phyloP scores from a whole-genome alignment of 2,329 filamentous ascomycete species.

The Fusarium ramigenum region DNA sequence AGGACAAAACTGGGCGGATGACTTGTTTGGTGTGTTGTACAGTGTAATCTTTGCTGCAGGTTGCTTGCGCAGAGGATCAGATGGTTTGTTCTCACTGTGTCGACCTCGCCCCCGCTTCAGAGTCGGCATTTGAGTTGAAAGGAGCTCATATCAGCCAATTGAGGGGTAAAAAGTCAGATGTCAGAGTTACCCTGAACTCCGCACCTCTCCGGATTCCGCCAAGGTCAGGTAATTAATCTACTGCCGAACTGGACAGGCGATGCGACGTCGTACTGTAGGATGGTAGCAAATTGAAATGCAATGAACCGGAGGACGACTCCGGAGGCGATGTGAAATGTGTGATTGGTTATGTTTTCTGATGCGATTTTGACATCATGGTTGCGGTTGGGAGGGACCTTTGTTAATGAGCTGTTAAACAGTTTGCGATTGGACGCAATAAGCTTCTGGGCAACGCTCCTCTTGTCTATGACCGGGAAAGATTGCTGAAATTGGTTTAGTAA shows the following conservation, averaged over 20 bases:
- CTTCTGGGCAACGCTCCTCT: neutral
- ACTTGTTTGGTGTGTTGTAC: neutral
- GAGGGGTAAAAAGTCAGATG: neutral
- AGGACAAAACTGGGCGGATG: neutral
- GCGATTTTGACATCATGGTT: neutral
- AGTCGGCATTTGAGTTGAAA: neutral
- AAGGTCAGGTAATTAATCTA: neutral
- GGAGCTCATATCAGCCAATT: neutral
- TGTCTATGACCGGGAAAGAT: fast-evolving
- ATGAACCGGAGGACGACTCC: neutral
- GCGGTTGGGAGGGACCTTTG: neutral
- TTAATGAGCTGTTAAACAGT: neutral
- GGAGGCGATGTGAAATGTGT: neutral
- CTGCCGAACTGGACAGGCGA: neutral
- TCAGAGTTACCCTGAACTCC: neutral
- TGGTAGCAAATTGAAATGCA: neutral
- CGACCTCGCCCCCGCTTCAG: neutral
- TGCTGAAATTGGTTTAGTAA: neutral
- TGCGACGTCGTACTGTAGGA: neutral
- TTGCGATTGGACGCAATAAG: neutral
- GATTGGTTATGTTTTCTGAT: neutral
- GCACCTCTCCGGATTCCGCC: neutral
- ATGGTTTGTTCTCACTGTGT: neutral
- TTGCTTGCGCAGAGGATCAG: neutral
- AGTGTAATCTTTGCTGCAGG: neutral